Evolutionary conservation across 768 basidiomycete species (phyloP).

Genomic region (Strobilomyces confusus): DNA sequence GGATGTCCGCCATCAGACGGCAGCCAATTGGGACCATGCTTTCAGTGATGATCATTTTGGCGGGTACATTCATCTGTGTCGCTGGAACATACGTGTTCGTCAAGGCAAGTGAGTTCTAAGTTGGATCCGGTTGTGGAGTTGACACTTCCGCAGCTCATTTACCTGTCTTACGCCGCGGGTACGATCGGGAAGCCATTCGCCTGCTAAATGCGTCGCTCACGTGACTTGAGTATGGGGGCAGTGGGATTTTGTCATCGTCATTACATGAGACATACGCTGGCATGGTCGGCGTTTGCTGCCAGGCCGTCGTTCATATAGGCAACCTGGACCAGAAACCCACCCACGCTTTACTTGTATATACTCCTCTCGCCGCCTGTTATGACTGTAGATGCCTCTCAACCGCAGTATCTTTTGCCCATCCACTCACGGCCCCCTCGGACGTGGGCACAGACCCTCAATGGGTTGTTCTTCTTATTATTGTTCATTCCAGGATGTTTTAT

Average conservation of each 20-base stretch:
- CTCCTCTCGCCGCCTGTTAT: conserved; percentile 7
- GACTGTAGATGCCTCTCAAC: conserved; percentile 14
- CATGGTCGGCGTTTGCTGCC: neutral
- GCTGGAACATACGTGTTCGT: conserved; percentile 44
- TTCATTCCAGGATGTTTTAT: conserved; percentile 66
- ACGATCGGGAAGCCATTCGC: conserved; percentile 36
- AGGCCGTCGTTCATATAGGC: conserved; percentile 13
- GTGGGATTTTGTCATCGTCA: conserved; percentile 13
- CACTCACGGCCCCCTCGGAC: conserved; percentile 46
- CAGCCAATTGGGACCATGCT: conserved; percentile 33
- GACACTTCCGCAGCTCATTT: neutral
- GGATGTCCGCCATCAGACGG: conserved; percentile 30
- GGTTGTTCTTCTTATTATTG: conserved; percentile 48
- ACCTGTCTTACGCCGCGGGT: conserved; percentile 32
- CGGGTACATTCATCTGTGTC: conserved; percentile 47
- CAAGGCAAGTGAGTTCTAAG: conserved; percentile 33
- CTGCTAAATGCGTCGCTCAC: conserved; percentile 4
- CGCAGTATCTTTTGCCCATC: conserved; percentile 48
- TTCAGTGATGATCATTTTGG: conserved; percentile 33
- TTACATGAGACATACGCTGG: conserved; percentile 11
- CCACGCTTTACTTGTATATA: neutral
- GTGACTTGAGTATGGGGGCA: conserved; percentile 10
- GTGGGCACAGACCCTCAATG: conserved; percentile 50
- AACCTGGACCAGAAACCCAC: neutral
- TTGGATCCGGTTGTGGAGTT: neutral